Conservation (phyloP, 2,329 filamentous ascomycete genomes). For the Trichoderma endophyticum region DNA sequence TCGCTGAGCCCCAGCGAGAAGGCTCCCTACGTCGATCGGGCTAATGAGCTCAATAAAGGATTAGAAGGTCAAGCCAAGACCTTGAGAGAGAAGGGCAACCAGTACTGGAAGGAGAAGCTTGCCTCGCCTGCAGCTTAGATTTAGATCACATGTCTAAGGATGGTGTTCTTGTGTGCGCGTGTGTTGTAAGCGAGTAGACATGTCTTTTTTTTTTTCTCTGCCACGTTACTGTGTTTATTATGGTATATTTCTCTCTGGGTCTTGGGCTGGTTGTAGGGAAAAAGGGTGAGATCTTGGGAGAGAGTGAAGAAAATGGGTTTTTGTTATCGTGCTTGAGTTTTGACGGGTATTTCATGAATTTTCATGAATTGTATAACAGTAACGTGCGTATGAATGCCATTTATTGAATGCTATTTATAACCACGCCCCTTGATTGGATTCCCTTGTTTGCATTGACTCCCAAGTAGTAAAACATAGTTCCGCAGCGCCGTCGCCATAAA, state of each 20-base stretch:
- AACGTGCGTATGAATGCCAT: not conserved
- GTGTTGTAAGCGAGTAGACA: not conserved
- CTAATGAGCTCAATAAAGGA: constrained; percentile 20
- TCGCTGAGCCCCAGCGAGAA: constrained; percentile 40
- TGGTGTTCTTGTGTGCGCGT: not conserved
- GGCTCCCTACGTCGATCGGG: constrained; percentile 37
- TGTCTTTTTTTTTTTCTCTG: not conserved
- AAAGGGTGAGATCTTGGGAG: not conserved
- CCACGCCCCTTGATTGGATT: not conserved
- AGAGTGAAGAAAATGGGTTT: not conserved
- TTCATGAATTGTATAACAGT: not conserved
- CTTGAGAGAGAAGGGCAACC: constrained; percentile 27
- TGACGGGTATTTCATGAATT: not conserved
- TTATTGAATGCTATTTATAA: not conserved
- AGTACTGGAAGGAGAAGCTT: constrained; percentile 22
- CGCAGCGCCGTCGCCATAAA: not conserved
- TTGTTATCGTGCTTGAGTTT: not conserved
- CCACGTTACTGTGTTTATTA: not conserved
- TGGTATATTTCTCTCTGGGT: not conserved
- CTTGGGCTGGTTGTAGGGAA: not conserved
- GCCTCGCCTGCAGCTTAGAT: not conserved
- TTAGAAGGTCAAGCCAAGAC: constrained; percentile 27
- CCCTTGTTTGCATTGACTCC: not conserved
- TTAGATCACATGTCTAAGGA: not conserved
- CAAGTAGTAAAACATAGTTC: not conserved